Base-by-base conservation (phyloP, 179 eudicot genomes). In the Dionaea muscipula region DNA sequence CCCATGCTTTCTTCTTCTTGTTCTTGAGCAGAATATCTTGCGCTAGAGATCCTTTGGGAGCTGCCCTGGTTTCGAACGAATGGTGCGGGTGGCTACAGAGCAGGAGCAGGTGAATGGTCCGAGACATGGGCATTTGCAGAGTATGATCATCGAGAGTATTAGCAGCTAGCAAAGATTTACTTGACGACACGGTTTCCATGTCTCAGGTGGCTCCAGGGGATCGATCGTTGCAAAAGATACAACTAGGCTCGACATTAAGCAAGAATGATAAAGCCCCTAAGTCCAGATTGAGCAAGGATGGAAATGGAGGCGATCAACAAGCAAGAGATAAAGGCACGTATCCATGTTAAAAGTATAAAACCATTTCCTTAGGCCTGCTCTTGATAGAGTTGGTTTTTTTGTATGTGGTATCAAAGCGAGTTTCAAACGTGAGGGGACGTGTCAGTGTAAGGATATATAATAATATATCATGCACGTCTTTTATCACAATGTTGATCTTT, bases 71-170 rank as follows among this genome's bases (percentile, higher is more conserved):
- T 31, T 31, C 1, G 35, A 4, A 4, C 10, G 13, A 1, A 49
- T 33, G 40, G 77, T 75, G 82, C 72, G 63, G 40, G 43, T 65
- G 31, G 82, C 75, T 1, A 23, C 63, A 23, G 71, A 72, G 33
- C 74, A 72, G 66, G 75, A 78, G 50, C 55, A 65, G 20, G 69
- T 67, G 51, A 36, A 7, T n/a, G 53, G 19, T 16, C 31, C 35
- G 17, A 75, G 68, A 51, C 70, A 57, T 53, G 70, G 51, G 14
- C 59, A 59, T 56, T 21, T 55, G 2, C 58, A 23, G 21, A 76
- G 74, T 52, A 26, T 75, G 80, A 52, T 62, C 14, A 1, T 64
- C 1, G 75, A 75, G 10, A 62, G 64, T 27, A 51, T 63, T 9
- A 66, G 57, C 17, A 5, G 59, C 0, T 16, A 5, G 59, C 0